Evolutionary conservation across 495 filamentous ascomycete genomes (phyloP), one percentile per base, ranked within the genome.

Genomic region (Penicilliopsis zonata): DNA sequence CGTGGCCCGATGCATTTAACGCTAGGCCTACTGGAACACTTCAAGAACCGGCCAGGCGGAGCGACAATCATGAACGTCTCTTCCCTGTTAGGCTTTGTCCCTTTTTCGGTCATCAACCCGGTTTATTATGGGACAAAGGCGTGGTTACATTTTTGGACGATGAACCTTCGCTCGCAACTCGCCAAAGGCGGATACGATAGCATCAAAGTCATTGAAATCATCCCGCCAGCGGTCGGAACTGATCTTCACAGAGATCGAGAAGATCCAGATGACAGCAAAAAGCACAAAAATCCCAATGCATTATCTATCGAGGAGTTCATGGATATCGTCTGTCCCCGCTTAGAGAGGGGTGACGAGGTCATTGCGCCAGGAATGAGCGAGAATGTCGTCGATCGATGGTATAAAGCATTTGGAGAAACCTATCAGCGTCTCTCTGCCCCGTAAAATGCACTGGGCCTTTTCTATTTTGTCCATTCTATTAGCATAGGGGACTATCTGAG

Each of bases 221-320:
- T 40, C 35, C 66, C 63, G 22, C 65, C 65, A n/a, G 53, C 43
- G 2, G 66, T 70, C 6, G 57, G 36, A 4, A 65, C 62, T 17
- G 58, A 65, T 38, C 46, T 69, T 26, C 64, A 69, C 41, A 49
- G 66, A 8, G 67, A 72, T 26, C 35, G 65, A 20, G 47, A 49
- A 24, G 49, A 69, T 46, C 65, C 66, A 9, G 51, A 67, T 42
- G 61, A 67, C 42, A 69, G 67, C 39, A 67, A 65, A 41, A 69
- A 67, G 51, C 38, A 55, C 12, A 63, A 61, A 28, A 67, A 67
- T 43, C 35, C 44, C 21, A 38, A 30, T 14, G 47, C 51, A 10
- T 33, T 71, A 38, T 49, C 34, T 5, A 38, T 67, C 16, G 54
- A 60, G 19, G 63, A 66, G 44, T 67, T 68, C 36, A 59, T 67